Evolutionary conservation across 139 green algal genomes (phyloP).

Genomic region (Chlorella sorokiniana): DNA sequence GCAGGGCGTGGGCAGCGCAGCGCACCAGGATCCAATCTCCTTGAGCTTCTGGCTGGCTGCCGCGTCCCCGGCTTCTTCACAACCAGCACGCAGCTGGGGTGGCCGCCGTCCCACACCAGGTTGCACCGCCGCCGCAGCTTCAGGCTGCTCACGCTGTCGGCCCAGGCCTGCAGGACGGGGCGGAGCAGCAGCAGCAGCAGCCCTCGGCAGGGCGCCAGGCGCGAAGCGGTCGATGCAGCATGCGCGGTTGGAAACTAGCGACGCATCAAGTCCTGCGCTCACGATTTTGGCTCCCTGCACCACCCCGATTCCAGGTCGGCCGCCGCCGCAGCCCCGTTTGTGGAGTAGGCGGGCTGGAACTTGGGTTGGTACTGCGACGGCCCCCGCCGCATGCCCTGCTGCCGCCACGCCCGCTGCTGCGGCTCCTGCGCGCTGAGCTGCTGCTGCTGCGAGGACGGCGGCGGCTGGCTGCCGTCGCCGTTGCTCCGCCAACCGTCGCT

Average conservation of each 20-base stretch:
- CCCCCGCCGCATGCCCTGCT: neutral
- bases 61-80: constrained; percentile 77
- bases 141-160: constrained; percentile 40
- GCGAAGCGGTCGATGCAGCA: no score
- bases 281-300: constrained; percentile 45
- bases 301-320: constrained; percentile 33
- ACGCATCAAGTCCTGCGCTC: neutral
- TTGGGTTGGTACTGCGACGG: neutral
- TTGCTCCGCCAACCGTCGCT: no score
- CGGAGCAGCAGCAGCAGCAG: no score
- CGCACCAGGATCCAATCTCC: constrained; percentile 72
- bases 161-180: constrained; percentile 26
- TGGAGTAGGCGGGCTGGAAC: constrained; percentile 22
- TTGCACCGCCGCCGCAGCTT: constrained; percentile 57
- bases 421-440: neutral
- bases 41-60: constrained; percentile 57
- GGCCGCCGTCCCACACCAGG: constrained; percentile 59
- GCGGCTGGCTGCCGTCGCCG: neutral
- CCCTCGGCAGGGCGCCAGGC: no score
- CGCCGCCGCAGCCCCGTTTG: neutral
- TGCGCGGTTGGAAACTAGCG: no score
- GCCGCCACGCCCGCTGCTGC: neutral
- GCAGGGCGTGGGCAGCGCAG: neutral
- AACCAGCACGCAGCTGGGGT: constrained; percentile 66
- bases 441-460: neutral